Conservation (phyloP, 371 early-diverging fungal species). For the Gilbertella persicaria region DNA sequence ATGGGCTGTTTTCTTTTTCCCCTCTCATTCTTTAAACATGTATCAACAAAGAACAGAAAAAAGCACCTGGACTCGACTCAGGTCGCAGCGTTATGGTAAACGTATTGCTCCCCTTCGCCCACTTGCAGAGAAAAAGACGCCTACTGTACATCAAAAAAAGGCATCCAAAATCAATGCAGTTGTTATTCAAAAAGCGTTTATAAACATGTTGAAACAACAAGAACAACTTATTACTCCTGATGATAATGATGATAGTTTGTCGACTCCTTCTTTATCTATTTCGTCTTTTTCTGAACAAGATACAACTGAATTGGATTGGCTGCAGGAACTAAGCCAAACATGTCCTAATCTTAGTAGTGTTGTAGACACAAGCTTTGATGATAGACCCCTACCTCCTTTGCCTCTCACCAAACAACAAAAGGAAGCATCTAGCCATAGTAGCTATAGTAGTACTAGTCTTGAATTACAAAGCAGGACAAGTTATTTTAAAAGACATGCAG, state of each 20-base stretch:
- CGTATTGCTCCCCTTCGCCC: conserved; percentile 4
- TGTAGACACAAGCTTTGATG: neutral
- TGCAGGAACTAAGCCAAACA: conserved; percentile 1
- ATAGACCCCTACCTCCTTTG: conserved; percentile 19
- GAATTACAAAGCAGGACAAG: conserved; percentile 2
- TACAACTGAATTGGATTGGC: neutral
- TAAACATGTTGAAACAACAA: neutral
- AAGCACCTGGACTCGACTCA: too few relatives aligned
- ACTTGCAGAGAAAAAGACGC: neutral
- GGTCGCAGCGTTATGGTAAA: conserved; percentile 2
- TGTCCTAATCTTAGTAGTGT: conserved; percentile 9
- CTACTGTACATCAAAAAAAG: neutral
- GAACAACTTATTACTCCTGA: neutral
- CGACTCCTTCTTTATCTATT: neutral
- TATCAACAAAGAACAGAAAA: too few relatives aligned
- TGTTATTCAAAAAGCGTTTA: conserved; percentile 4
- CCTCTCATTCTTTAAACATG: too few relatives aligned
- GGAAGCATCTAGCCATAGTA: neutral
- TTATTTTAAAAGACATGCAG: neutral
- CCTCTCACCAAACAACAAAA: conserved; percentile 7
- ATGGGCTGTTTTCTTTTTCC: too few relatives aligned
- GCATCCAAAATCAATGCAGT: neutral
- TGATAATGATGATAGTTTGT: neutral
- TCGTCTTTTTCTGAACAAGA: neutral
- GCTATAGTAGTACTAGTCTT: neutral